phyloP scores from a whole-genome alignment of 805 yeast species.

The Ogataea trehaloabstinens region DNA sequence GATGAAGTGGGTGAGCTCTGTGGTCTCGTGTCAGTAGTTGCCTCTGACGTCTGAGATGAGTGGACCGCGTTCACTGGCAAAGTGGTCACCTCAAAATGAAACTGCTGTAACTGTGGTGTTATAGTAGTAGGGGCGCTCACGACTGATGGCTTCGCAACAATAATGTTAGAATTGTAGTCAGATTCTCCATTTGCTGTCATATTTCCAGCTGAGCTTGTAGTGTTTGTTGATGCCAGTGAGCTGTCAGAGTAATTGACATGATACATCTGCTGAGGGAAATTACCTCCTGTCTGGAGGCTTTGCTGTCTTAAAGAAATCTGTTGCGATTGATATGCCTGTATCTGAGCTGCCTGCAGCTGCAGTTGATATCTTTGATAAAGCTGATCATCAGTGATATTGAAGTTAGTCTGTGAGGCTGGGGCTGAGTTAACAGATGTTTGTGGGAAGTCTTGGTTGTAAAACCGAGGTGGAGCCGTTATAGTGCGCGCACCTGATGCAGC shows the following conservation, averaged over 20 bases:
- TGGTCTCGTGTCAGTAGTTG: constrained; percentile 1
- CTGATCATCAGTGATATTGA: constrained; percentile 13
- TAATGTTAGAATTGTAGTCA: not conserved
- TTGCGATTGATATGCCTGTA: constrained; percentile 19
- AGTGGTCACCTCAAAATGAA: constrained; percentile 18
- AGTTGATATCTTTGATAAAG: constrained; percentile 15
- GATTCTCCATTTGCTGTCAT: not conserved
- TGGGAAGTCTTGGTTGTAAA: not conserved
- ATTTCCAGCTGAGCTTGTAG: not conserved
- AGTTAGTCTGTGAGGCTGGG: constrained; percentile 22
- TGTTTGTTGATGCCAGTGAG: not conserved
- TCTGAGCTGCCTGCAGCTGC: constrained; percentile 22
- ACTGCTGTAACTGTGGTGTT: constrained; percentile 18
- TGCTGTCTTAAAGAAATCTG: constrained; percentile 18
- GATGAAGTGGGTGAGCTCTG: constrained; percentile 17
- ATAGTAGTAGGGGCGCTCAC: constrained; percentile 8
- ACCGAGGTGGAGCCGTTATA: not conserved
- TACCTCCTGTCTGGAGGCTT: not conserved
- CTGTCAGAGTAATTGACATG: not conserved
- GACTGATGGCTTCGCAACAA: not conserved
- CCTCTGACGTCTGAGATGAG: constrained; percentile 1
- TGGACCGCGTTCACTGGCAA: constrained; percentile 8
- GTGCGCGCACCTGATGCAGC: not conserved
- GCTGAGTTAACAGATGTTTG: constrained; percentile 14
- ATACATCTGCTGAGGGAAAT: not conserved